Evolutionary conservation across 2,329 filamentous ascomycete genomes (phyloP), one percentile per base, ranked within the genome.

Genomic region (Onygenales sp.): DNA sequence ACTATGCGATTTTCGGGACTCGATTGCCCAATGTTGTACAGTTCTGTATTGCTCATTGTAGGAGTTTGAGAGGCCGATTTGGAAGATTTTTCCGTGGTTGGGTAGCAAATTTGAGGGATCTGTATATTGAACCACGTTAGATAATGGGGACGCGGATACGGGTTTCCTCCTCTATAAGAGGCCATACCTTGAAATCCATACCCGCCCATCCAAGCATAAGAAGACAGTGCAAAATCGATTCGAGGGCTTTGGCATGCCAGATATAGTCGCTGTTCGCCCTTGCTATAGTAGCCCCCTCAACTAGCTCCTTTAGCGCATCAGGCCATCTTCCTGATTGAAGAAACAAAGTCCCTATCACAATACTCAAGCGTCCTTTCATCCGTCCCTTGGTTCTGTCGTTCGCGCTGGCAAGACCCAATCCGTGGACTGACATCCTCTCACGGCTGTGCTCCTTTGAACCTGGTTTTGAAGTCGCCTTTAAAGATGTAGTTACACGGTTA

Each of bases 181-280:
- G n/a, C 54, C 60, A 50, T 60, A 71, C 69, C 62, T 72, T 69
- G 51, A 97, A 97, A 64, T 93, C 87, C 62, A 92, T 77, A 3
- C 85, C 86, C 38, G 85, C 81, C 87, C 90, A 95, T 33, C 84
- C 87, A 57, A 95, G 82, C 62, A 97, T 80, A 42, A 97, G 66
- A 60, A 97, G 78, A 64, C 86, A 89, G 31, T 95, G 78, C 46
- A 93, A 74, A 56, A 95, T 88, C 32, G 91, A 83, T 66, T 98
- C 94, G 17, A 98, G 76, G 1, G 89, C 91, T 70, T 97, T 97
- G 14, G 88, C 93, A 71, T 96, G 89, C 92, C 93, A 98, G n/a
- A 97, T 69, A 69, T 95, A 89, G 69, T 98, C 93, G 62, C 89
- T 91, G 55, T 87, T 80, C 39, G 83, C 84, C 61, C 89, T 86